Percentiles rank a stretch among this genome's conserved stretches.
phyloP scores from a whole-genome alignment of 2,329 filamentous ascomycete genomes.

The Colletotrichum tropicicola region DNA sequence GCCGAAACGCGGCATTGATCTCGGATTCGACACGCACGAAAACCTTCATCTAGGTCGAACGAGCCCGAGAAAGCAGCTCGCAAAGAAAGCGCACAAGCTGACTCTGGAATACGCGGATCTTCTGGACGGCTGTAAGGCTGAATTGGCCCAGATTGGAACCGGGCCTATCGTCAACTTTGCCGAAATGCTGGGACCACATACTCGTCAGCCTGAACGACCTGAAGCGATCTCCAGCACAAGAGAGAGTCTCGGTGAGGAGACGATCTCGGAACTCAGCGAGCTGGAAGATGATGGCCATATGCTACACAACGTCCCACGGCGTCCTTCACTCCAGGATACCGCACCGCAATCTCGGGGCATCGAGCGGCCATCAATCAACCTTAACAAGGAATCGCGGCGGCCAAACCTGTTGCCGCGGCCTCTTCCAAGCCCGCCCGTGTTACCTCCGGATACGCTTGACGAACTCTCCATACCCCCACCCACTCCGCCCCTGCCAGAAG shows the following conservation, averaged over 20 bases:
- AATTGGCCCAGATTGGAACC: conserved; percentile 44
- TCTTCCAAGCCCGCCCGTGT: conserved; percentile 15
- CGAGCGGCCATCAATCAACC: conserved; percentile 2
- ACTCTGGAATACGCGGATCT: conserved; percentile 54
- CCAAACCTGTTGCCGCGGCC: not conserved
- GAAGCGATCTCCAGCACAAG: conserved; percentile 17
- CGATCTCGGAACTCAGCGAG: conserved; percentile 60
- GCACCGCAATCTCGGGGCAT: not conserved
- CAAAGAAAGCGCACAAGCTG: conserved; percentile 34
- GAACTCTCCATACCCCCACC: conserved; percentile 25
- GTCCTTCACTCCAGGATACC: conserved; percentile 6
- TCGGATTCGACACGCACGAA: conserved; percentile 64
- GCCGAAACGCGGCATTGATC: conserved; percentile 54
- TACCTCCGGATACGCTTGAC: conserved; percentile 13
- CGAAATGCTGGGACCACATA: conserved; percentile 28
- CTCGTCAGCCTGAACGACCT: conserved; percentile 20
- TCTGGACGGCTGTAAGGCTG: conserved; percentile 49
- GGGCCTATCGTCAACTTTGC: conserved; percentile 33
- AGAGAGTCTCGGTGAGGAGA: conserved; percentile 38
- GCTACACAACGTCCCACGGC: not conserved
- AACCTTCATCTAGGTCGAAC: conserved; percentile 51
- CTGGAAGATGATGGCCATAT: conserved; percentile 55
- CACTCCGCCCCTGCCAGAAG: conserved; percentile 24
- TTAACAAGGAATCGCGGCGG: conserved; percentile 9
- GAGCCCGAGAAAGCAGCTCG: conserved; percentile 39